Evolutionary conservation across 1,284 basidiomycete species (phyloP).

Genomic region (Phylloporus sp.): DNA sequence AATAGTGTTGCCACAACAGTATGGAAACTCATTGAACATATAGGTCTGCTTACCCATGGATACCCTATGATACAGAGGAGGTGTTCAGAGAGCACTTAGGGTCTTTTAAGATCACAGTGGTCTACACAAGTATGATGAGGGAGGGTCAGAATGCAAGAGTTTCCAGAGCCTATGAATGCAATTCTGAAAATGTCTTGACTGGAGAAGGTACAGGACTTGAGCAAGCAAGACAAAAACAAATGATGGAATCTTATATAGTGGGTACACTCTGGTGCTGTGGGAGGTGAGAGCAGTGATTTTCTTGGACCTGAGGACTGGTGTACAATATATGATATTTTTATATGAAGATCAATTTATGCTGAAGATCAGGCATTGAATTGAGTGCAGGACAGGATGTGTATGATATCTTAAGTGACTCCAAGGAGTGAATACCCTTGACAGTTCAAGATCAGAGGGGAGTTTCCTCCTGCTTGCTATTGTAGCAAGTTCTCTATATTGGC

Average conservation of each 20-base stretch:
- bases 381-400: slow-evolving; percentile 45
- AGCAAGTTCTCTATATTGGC: slow-evolving; percentile 86
- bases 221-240: slow-evolving; percentile 13
- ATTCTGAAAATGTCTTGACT: slow-evolving; percentile 97
- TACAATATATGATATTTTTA: slow-evolving; percentile 93
- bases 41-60: slow-evolving; percentile 97
- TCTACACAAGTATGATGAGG: slow-evolving; percentile 94
- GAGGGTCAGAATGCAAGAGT: slow-evolving; percentile 92
- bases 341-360: slow-evolving; percentile 70
- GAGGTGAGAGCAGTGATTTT: slow-evolving; percentile 91
- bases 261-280: slow-evolving; percentile 96
- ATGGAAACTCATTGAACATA: slow-evolving; percentile 91
- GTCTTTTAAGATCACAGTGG: slow-evolving; percentile 79
- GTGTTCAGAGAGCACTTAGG: slow-evolving; percentile 85
- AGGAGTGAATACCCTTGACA: slow-evolving; percentile 92
- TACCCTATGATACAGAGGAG: slow-evolving; percentile 96
- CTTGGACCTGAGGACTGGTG: slow-evolving; percentile 83
- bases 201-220: slow-evolving; percentile 66
- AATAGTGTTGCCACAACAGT: slow-evolving; percentile 96
- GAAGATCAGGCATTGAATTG: slow-evolving; percentile 13
- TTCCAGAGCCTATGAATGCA: slow-evolving; percentile 92
- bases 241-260: slow-evolving; percentile 72
- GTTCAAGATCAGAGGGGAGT: slow-evolving; percentile 89
- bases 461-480: slow-evolving; percentile 92
- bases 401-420: slow-evolving; percentile 86